These are phyloP conservation scores for Stylosanthes scabra DNA, from an alignment of 331 rosid genomes.

Conservation along the genomic window DNA sequence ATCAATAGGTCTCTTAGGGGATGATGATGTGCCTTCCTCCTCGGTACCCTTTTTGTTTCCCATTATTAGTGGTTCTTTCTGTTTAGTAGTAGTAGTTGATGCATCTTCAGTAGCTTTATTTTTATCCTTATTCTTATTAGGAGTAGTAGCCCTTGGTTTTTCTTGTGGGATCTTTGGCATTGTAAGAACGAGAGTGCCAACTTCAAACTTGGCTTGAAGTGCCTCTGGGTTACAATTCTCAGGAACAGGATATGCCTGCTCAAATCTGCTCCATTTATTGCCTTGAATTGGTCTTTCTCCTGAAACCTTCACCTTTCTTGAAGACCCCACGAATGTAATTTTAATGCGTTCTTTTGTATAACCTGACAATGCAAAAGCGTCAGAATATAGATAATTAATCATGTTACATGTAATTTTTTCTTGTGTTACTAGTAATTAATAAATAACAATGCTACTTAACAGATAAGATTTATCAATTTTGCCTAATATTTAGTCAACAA, in stretches of 20 bases:
- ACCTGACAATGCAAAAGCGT: conserved; percentile 30
- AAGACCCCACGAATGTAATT: conserved; percentile 12
- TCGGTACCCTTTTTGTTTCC: conserved; percentile 28
- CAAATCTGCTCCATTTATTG: conserved; percentile 43
- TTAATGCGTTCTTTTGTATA: conserved; percentile 44
- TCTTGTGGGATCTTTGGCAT: conserved; percentile 47
- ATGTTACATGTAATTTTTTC: too few relatives aligned
- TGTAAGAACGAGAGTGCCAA: conserved; percentile 48
- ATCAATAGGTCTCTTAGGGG: conserved; percentile 1
- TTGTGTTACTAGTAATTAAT: too few relatives aligned
- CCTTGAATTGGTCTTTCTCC: conserved; percentile 53
- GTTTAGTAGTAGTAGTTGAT: too few relatives aligned
- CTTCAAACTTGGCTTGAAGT: conserved; percentile 44
- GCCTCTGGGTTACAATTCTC: conserved; percentile 29
- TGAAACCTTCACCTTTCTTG: conserved; percentile 22
- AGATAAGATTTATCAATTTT: too few relatives aligned
- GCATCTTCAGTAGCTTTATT: too few relatives aligned
- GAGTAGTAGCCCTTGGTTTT: neutral
- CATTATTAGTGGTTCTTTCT: neutral
- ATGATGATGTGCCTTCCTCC: neutral
- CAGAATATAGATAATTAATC: too few relatives aligned
- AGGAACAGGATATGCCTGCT: conserved; percentile 42
- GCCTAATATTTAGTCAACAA: too few relatives aligned
- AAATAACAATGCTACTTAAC: too few relatives aligned
- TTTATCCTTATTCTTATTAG: conserved; percentile 1